Base-by-base conservation (phyloP, 2,329 filamentous ascomycete species). In the Aaosphaeria arxii region DNA sequence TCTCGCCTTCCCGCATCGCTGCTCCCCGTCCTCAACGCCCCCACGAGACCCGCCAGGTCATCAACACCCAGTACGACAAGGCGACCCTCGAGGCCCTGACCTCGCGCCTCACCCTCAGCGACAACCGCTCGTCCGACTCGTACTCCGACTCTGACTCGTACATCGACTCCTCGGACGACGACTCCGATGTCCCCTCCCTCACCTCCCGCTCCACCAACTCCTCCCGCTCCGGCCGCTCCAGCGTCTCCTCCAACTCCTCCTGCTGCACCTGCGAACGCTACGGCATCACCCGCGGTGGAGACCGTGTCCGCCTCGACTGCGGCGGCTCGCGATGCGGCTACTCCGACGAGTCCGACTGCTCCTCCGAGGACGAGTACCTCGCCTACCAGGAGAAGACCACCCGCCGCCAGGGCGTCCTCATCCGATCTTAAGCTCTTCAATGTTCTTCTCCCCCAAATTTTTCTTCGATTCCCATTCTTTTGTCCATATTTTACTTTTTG, bases 301-400 rank as follows among this genome's bases (percentile, higher is more conserved):
- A 95, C 73, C 86, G 91, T 65, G 88, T 97, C 81, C 94, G 92
- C 82, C 85, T 96, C 71, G 91, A 96, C 82, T 97, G 92, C 68
- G 91, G 91, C 61, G 92, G 92, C 60, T 79, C 85, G 53, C 86
- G 89, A 70, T 96, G 92, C 75, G 89, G 89, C 65, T 94, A 88
- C 75, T 82, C 81, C 56, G 86, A 89, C 63, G 84, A 87, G 52
- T 81, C 77, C 45, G 81, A 83, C 47, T 89, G 86, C 78, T 90
- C 85, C 58, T 87, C 81, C 61, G 86, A 86, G 59, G 85, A 86
- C 54, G 82, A 85, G 62, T 30, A 11, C 24, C 81, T 82, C 56
- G 74, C 74, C 51, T 83, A 85, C 72, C 71, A 77, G 58, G 33
- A 36, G 33, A 74, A 75, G 71, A 67, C 69, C 39, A 76, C 74